Evolutionary conservation across 176 grass and related monocot species (phyloP).

Genomic region (sorghum (Sorghum bicolor)): DNA sequence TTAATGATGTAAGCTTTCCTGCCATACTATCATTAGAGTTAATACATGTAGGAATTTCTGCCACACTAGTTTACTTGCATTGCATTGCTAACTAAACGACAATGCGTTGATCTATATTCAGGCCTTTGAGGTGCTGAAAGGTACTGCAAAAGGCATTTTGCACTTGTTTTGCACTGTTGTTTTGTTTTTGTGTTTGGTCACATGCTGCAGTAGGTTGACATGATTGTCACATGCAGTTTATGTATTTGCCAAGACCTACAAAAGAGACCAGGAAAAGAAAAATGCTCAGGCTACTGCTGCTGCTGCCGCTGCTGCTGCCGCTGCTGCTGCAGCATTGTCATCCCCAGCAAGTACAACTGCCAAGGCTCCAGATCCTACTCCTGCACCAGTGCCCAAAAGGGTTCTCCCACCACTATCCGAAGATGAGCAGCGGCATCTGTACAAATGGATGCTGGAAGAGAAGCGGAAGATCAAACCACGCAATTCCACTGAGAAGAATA

Average conservation of each 20-base stretch:
- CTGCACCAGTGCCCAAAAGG: constrained; percentile 23
- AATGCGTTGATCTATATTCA: not conserved
- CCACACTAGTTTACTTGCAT: not conserved
- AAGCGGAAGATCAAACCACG: constrained; percentile 69
- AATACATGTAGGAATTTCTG: not conserved
- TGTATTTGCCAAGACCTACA: constrained; percentile 71
- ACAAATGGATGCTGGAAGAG: constrained; percentile 92
- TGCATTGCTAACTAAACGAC: not conserved
- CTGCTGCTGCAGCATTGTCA: constrained; percentile 16
- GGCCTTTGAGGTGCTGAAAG: not conserved
- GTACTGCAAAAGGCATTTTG: not conserved
- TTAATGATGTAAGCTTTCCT: not conserved
- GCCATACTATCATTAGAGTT: not conserved
- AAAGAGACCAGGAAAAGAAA: constrained; percentile 51
- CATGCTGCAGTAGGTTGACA: constrained; percentile 15
- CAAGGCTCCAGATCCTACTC: constrained; percentile 36
- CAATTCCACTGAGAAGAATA: constrained; percentile 56
- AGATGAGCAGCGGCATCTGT: constrained; percentile 69
- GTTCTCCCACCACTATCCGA: constrained; percentile 56
- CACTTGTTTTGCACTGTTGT: not conserved
- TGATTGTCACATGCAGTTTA: constrained; percentile 54
- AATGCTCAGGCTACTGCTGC: constrained; percentile 29
- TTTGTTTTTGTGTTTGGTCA: not conserved
- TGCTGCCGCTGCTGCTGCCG: not conserved
- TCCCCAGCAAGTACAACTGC: constrained; percentile 9